Evolutionary conservation across 176 grass and related monocot genomes (phyloP), one percentile per base, ranked within the genome.

Genomic region (Puccinellia tenuiflora): DNA sequence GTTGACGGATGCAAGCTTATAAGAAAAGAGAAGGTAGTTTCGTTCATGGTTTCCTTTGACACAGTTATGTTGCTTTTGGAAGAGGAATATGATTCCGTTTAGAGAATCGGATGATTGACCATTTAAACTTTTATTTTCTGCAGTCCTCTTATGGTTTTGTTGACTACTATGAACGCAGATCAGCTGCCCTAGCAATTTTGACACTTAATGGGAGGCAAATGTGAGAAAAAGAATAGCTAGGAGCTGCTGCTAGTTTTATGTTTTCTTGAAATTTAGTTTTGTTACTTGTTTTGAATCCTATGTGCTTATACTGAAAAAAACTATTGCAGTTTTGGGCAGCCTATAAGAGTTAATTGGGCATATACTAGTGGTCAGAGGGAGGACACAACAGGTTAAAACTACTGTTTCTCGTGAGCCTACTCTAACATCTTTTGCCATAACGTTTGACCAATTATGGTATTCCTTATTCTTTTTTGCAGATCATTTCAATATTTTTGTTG

Each of bases 111-210:
- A 76, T 35, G 10, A 84, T 79, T 89, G 57, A 82, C 42, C 29
- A 74, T 22, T 65, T 40, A 2, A 24, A 12, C 31, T 59, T 77
- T 63, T 77, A 11, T 33, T 52, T 73, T 40, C 35, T 93, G 71
- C 88, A 96, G 94, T 93, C 91, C 48, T 93, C 94, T 21, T 96
- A 83, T 91, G 94, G 94, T 69, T 96, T 96, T 93, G 94, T 96
- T 93, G 94, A 96, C 73, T 96, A 96, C 56, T 96, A 89, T 83
- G 94, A 96, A 40, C 88, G 88, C 26, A 82, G 86, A 87, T 93
- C 94, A 60, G 91, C 94, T 85, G 90, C 91, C 45, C 74, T 93
- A 87, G 88, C 94, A 85, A 96, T 93, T 83, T 80, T 93, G 30
- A 83, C 86, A 66, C 94, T 93, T 81, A 96, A 96, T 50, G 91